Percentiles rank a stretch among this genome's conserved stretches.
phyloP scores from a whole-genome alignment of 2,329 filamentous ascomycete genomes.

The Beauveria australis region DNA sequence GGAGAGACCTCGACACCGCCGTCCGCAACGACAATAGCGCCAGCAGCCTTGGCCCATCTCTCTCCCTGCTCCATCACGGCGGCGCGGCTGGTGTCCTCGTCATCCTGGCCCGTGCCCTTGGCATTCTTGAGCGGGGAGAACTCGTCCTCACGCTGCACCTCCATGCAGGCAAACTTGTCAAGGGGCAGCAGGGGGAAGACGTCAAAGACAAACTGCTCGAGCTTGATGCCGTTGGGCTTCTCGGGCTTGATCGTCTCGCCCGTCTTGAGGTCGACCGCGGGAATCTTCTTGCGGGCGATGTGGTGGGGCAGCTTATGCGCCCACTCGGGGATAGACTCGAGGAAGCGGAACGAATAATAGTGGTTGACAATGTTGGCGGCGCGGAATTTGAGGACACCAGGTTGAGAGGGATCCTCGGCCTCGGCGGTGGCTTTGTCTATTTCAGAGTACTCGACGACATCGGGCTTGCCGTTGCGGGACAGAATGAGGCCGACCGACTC shows the following conservation, averaged over 20 bases:
- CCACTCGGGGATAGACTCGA: constrained; percentile 85
- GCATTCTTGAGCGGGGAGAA: constrained; percentile 96
- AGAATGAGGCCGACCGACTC: constrained; percentile 94
- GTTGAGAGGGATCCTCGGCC: constrained; percentile 74
- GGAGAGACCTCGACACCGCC: constrained; percentile 84
- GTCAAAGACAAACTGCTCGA: constrained; percentile 98
- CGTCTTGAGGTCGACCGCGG: constrained; percentile 65
- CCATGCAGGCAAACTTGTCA: constrained; percentile 87
- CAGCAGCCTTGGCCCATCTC: constrained; percentile 75
- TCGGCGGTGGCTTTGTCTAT: constrained; percentile 85
- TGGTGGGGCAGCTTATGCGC: constrained; percentile 84
- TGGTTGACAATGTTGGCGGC: constrained; percentile 99
- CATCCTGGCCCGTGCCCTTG: constrained; percentile 78
- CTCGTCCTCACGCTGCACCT: constrained; percentile 94
- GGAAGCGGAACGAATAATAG: constrained; percentile 94
- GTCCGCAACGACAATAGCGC: constrained; percentile 62
- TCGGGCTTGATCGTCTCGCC: constrained; percentile 82
- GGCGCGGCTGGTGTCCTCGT: constrained; percentile 82
- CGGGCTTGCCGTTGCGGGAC: constrained; percentile 89
- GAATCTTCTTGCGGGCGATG: constrained; percentile 97
- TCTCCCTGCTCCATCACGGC: constrained; percentile 88
- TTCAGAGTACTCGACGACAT: constrained; percentile 98
- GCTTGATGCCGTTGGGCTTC: constrained; percentile 96
- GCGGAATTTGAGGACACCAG: constrained; percentile 82
- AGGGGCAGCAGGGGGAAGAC: constrained; percentile 86